Base-by-base conservation (phyloP, 495 filamentous ascomycete genomes). In the Aspergillus hancockii region DNA sequence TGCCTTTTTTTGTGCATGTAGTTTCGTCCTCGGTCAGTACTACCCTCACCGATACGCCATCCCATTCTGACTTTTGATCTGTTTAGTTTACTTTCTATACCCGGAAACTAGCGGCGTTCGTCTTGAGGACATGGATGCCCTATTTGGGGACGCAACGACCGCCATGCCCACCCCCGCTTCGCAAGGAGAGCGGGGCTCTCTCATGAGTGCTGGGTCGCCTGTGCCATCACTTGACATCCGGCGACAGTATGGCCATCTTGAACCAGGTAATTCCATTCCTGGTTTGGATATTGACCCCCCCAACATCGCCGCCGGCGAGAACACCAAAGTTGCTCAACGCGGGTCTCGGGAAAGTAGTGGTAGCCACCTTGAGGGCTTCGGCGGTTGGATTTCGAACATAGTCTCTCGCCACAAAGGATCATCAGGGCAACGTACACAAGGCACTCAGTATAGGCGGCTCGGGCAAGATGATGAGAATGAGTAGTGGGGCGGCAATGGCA, bases 1-100 rank as follows among this genome's bases (percentile, higher is more conserved):
- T 73, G 94, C 94, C 14, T 98, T 98, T 70, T 98, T 96, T 75
- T 98, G 94, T 71, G 93, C 90, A 47, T 85, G 91, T 61, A 96
- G 91, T 79, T 97, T 98, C 73, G 89, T 98, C 57, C 83, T 97
- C 77, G 94, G 93, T 97, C 81, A 82, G 92, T 81, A 14, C 22
- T 55, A 13, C 47, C 8, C 36, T 50, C 10, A 2, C 9, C n/a
- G 13, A 22, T 18, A 22, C 43, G 30, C 49, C 21, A 6, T 30
- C 4, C 16, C 25, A 54, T 12, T 50, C 53, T 55, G 16, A 55
- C 70, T 75, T 61, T 74, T 32, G 23, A 10, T 55, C 23, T n/a
- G n/a, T 34, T 31, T 60, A 97, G 94, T 98, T 22, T 98, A 91
- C 71, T 97, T 97, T 71, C 80, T 96, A 58, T 98, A 98, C 68